Evolutionary conservation across 805 yeast genomes (phyloP), one percentile per base, ranked within the genome.

Genomic region (Starmerella sirachaensis): DNA sequence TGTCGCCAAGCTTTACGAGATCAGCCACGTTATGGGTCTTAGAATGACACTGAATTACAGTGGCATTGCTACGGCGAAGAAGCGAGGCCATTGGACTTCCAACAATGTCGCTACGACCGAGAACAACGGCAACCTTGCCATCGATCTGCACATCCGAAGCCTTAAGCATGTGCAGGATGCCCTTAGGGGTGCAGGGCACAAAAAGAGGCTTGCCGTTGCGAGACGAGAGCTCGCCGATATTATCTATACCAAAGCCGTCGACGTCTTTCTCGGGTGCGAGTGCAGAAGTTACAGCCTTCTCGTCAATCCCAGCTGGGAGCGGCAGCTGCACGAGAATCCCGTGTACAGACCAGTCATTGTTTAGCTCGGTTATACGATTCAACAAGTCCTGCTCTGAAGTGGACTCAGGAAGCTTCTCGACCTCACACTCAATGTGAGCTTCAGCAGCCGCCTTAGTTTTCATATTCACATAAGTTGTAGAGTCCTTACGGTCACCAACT

Each of bases 141-240:
- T 71, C 58, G 41, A 85, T 62, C 22, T 64, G 61, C 18, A 83
- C 72, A 7, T 78, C 74, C 33, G 82, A 71, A 47, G 76, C 69
- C 50, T 78, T 72, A 53, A 88, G 67, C 53, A 88, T 64, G 53
- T 76, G 79, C 66, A 88, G 77, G 52, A 85, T 74, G 41, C 98
- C 98, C 61, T 78, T 76, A 38, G 98, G 98, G 20, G 98, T 88
- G 64, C 97, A 88, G 24, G 98, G 97, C 47, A 78, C 68, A 60
- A 84, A 86, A 43, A 65, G 61, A 22, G 96, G 94, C 25, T 64
- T 56, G 17, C 96, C 95, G 37, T 83, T 83, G 49, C 81, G 75
- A 61, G 85, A 84, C 50, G 86, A 73, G 42, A 88, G 69, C 56
- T 88, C 96, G 43, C 96, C 97, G 40, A 83, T 76, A 58, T 91